Evolutionary conservation across 441 rosid species (phyloP).

Genomic region (Geranium incanum): DNA sequence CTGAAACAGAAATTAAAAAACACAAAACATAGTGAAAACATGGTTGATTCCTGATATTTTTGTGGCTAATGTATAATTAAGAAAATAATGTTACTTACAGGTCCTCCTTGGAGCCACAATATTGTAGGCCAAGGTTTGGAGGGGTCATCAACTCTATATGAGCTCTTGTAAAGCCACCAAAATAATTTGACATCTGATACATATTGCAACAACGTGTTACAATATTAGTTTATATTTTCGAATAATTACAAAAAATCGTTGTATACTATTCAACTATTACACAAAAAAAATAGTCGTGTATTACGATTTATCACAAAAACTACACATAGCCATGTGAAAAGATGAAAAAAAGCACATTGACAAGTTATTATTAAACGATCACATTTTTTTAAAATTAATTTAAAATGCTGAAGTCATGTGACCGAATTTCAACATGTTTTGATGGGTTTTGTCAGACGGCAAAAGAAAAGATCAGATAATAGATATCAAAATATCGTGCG

Average conservation of each 20-base stretch:
- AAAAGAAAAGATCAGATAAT: too few relatives aligned
- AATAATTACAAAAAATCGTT: background rate
- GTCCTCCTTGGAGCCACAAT: slow-evolving; percentile 42
- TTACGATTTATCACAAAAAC: background rate
- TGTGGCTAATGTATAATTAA: too few relatives aligned
- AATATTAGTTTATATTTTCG: background rate
- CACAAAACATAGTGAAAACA: background rate
- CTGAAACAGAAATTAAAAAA: slow-evolving; percentile 10
- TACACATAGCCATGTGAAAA: too few relatives aligned
- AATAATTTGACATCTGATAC: slow-evolving; percentile 33
- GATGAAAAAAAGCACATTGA: too few relatives aligned
- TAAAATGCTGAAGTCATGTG: too few relatives aligned
- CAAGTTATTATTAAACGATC: too few relatives aligned
- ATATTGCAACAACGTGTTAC: background rate
- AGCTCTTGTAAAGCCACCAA: slow-evolving; percentile 42
- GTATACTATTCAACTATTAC: too few relatives aligned
- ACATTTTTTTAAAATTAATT: too few relatives aligned
- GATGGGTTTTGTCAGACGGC: too few relatives aligned
- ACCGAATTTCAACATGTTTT: too few relatives aligned
- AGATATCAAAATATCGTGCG: background rate
- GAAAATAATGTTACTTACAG: slow-evolving; percentile 24
- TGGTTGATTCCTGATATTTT: too few relatives aligned
- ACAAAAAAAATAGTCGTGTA: background rate
- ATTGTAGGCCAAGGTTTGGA: slow-evolving; percentile 35
- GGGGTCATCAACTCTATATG: slow-evolving; percentile 22